Base-by-base conservation (phyloP, 164 flowering plant genomes). In the Macadamia integrifolia region DNA sequence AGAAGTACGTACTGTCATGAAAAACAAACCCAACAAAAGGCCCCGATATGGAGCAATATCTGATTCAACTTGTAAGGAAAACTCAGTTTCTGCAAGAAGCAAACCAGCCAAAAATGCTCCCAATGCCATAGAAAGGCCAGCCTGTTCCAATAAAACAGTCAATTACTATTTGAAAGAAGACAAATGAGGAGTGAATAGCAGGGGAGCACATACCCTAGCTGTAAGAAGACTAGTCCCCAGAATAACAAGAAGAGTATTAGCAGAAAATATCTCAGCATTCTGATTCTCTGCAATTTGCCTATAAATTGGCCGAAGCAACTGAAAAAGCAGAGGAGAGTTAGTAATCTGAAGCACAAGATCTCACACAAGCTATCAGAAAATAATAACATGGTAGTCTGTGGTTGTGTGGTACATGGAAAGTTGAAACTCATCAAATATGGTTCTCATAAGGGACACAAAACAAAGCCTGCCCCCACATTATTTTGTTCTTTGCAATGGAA, bases 11-110 rank as follows among this genome's bases (percentile, higher is more conserved):
- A 95, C 99, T 81, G 99, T 95, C 99, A 95, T 95, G 85, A 95
- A 95, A 83, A 95, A 95, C 70, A 95, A 95, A 68, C 99, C 99
- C 84, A 95, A 72, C 58, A 95, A 74, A 75, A 95, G 97, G 64
- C 99, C 99, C 79, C 99, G 99, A 76, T 95, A 95, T 46, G 99
- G 99, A 82, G 99, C 99, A 73, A 95, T 95, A 84, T 95, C 99
- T 48, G 99, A 95, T 77, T 95, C 99, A 74, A 95, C 98, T 77
- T 95, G 99, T 64, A 95, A 80, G 13, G 99, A 89, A 74, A 95
- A 95, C 76, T 95, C 99, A 71, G 99, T 95, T 86, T 95, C 99
- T 68, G 99, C 99, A 18, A 95, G 95, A 68, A 95, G 97, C 81
- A 95, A 82, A 75, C 99, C 99, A 81, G 99, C 99, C 82, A 95